Evolutionary conservation across 1,139 yeast species (phyloP), one percentile per base, ranked within the genome.

Genomic region (Geotrichum fermentans): DNA sequence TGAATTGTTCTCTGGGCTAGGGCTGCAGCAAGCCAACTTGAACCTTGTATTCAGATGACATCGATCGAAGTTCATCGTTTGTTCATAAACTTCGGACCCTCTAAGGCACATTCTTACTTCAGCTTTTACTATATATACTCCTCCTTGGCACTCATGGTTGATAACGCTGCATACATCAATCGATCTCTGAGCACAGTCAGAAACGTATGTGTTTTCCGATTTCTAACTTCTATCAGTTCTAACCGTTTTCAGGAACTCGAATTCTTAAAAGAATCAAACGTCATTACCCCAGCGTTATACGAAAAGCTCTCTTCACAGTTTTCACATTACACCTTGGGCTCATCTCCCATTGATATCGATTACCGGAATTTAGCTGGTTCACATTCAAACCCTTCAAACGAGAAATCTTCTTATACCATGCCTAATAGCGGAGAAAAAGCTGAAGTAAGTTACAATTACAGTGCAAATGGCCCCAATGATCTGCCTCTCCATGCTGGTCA

Each of bases 181-280:
- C 79, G 95, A 61, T 85, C 96, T 3, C 69, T 87, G 55, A 80
- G 90, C 2, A 79, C 82, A 11, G 72, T 87, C 51, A 79, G 80
- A 66, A 86, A 89, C 10, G 86, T 71, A 57, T 49, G 73, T 65
- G 1, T 14, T 14, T 4, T 16, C 18, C 11, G 4, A 11, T 18
- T 30, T 40, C 7, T 21, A 10, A 17, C 8, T 29, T 17, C 8
- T 13, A 16, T 10, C 20, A 2, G 11, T 43, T 10, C 24, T 28
- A 26, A 17, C 21, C 24, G 20, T 11, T 13, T 18, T 7, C 36
- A 72, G 73, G 86, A 89, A 64, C 75, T 89, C 48, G 96, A 88
- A 65, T 88, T 87, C 63, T 72, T 89, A 45, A 72, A 70, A 47
- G 96, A 87, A 59, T 83, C 94, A 0, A 81, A 82, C 40, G 94